A percentile compares a stretch with the other conserved stretches of the same genome.
Evolutionary conservation across 192 early-diverging fungal species (phyloP).

Genomic region (Linnemannia schmuckeri): DNA sequence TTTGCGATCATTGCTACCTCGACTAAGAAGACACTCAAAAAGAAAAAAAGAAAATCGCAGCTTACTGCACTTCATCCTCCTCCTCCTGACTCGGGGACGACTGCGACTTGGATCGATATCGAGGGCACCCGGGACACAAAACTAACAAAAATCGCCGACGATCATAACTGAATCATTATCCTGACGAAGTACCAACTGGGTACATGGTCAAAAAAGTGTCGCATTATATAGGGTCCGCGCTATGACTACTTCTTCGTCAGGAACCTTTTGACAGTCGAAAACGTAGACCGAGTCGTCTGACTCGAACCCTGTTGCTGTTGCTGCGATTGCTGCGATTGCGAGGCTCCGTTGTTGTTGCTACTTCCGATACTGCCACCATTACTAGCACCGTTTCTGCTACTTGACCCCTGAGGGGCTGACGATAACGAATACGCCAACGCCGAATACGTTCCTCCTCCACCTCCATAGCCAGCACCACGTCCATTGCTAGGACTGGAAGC

Average conservation of each 20-base stretch:
- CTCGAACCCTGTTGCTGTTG: not conserved
- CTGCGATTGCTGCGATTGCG: not conserved
- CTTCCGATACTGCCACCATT: not conserved
- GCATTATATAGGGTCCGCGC: no score
- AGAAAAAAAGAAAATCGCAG: no score
- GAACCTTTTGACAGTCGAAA: not conserved
- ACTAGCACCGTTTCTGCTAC: not conserved
- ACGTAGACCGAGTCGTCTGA: not conserved
- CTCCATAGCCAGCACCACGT: not conserved
- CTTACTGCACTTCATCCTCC: no score
- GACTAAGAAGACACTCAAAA: no score
- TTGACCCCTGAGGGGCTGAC: not conserved
- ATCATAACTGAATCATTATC: not conserved
- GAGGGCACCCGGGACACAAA: not conserved
- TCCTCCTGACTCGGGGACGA: no score
- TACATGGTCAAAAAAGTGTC: no score
- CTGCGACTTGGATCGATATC: no score
- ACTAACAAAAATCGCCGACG: not conserved
- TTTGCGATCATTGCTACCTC: no score
- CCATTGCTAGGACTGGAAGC: conserved; percentile 1
- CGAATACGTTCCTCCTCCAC: not conserved
- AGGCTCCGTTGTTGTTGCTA: not conserved
- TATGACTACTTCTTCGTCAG: not conserved
- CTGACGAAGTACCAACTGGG: no score
- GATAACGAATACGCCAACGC: not conserved